Evolutionary conservation across 225 moss, liverwort and hornwort species (phyloP).

Genomic region (Pleurozium schreberi): DNA sequence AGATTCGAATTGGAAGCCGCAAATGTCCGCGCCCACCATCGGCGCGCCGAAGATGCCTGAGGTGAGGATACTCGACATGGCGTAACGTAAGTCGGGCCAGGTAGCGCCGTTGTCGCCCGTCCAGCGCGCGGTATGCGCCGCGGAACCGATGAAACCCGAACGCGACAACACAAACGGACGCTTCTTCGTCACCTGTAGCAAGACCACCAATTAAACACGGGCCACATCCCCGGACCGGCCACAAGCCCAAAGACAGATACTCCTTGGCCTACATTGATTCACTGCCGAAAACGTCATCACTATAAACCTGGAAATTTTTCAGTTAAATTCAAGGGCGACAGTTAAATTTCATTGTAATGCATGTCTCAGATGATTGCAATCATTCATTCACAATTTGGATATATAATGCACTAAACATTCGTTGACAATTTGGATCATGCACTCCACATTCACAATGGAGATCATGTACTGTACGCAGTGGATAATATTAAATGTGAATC

Average conservation of each 20-base stretch:
- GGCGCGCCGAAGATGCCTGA: background rate
- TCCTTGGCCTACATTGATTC: background rate
- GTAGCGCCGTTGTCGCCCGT: conserved; percentile 67
- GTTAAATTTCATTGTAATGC: background rate
- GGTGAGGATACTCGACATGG: conserved; percentile 33
- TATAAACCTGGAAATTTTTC: background rate
- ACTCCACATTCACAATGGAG: background rate
- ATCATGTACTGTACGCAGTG: too few relatives aligned
- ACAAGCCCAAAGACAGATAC: background rate
- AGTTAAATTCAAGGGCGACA: background rate
- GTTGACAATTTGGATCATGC: background rate
- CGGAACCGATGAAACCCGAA: conserved; percentile 50
- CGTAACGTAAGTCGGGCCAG: conserved; percentile 39
- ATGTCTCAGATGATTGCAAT: background rate
- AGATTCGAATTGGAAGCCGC: conserved; percentile 2
- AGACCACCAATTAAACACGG: background rate
- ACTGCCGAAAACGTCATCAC: background rate
- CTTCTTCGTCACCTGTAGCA: conserved; percentile 8
- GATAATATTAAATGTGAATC: background rate
- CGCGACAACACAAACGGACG: conserved; percentile 58
- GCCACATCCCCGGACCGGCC: too few relatives aligned
- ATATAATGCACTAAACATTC: background rate
- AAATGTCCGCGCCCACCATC: background rate
- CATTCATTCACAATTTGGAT: background rate
- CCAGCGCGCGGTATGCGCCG: conserved; percentile 53